Evolutionary conservation across 805 yeast species (phyloP), one percentile per base, ranked within the genome.

Genomic region (Saturnispora gosingensis): DNA sequence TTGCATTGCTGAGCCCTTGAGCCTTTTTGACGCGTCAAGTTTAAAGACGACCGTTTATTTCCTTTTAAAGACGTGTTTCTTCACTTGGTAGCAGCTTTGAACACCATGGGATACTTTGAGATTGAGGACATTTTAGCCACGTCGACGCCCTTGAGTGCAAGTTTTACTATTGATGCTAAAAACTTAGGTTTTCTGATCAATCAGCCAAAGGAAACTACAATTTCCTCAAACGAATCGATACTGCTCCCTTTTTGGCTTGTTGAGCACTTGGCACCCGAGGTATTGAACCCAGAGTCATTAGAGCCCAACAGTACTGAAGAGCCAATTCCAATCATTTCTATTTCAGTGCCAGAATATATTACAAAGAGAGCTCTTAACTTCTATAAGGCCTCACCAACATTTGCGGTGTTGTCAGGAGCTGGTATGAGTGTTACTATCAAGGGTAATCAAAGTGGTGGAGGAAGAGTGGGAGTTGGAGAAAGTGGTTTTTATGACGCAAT

Each of bases 181-280:
- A 91, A 93, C 0, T 70, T 91, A n/a, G 97, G 97, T 2, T 88
- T 83, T 61, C 71, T 91, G 6, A 90, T 85, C 60, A 88, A 90
- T 7, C 80, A 83, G 54, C 86, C 88, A 1, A 87, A 85, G 1
- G 75, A 79, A 56, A 63, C 81, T 54, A 71, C 28, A 6, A 55
- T 83, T 30, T 67, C 70, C 50, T 74, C 78, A 58, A 82, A 80
- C 34, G 73, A 89, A 2, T 81, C 81, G 59, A 60, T 88, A 3
- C 90, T 86, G 53, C 72, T 91, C 24, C 98, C 98, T 0, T 66
- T 89, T 28, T 91, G 98, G 98, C 67, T 91, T 40, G 95, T 96
- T 2, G 51, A 38, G 22, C 48, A 51, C 28, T 36, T 55, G 20
- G 49, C 53, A 3, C 53, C 51, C 1, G 49, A 43, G 9, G 38